Base-by-base conservation (phyloP, 768 basidiomycete genomes). In the Leccinellum albellum region DNA sequence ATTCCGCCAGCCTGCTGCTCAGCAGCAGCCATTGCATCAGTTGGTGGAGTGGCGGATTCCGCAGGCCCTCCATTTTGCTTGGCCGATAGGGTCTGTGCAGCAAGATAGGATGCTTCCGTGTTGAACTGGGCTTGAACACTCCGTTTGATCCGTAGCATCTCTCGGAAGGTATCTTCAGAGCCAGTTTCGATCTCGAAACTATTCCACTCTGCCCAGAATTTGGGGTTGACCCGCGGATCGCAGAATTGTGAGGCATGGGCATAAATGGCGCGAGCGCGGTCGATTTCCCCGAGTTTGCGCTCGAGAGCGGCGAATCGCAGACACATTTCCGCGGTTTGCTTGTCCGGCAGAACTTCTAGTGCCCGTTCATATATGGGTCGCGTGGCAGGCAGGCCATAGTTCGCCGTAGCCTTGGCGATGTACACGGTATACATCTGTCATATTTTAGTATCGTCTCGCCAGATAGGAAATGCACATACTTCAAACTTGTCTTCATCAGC, bases 51-150 rank as follows among this genome's bases (percentile, higher is more conserved):
- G 33, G 67, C 76, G 28, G 75, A 76, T 50, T 82, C 81, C 28
- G 75, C 76, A 15, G 75, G 66, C 50, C 76, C 76, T 56, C 76
- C 76, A 24, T 80, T 86, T 60, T 85, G 79, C 56, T 81, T 78
- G 23, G 88, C 84, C 3, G 87, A 86, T 54, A 88, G 76, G 10
- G 94, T 88, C 74, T 97, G 93, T 12, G 95, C 95, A 8, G 92
- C 92, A 54, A 97, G 78, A 72, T 94, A 96, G 45, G 88, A 89
- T 47, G 89, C 90, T 73, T 98, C 96, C 3, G 97, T 99, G 72
- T 99, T 98, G 80, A 97, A 99, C 68, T 94, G 91, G 26, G 96
- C 94, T 74, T 99, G 97, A 15, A 99, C 97, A 64, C 95, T 94
- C 56, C 97, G 86, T 75, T 96, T 97, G 78, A 98, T 97, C 35